Evolutionary conservation across 139 green algal genomes (phyloP).

Genomic region (Pleodorina starrii): DNA sequence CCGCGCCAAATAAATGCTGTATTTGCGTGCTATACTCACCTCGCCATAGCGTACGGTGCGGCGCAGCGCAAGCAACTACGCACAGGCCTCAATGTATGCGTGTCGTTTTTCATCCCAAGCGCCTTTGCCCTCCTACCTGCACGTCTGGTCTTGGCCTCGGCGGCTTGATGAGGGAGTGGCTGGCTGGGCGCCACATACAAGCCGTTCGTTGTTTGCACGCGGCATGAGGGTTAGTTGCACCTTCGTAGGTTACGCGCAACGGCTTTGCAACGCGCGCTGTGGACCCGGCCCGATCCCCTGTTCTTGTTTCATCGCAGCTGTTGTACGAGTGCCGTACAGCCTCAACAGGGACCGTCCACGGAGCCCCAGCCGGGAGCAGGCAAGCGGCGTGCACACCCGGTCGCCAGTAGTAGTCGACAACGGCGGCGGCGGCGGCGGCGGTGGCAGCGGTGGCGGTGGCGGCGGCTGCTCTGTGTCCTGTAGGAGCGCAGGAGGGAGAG

Average conservation of each 20-base stretch:
- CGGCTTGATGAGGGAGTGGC: too few relatives aligned
- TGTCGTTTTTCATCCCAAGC: neutral
- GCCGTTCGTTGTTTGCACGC: too few relatives aligned
- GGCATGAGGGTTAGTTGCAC: too few relatives aligned
- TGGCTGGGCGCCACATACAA: too few relatives aligned
- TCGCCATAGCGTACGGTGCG: neutral
- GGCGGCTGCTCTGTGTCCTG: too few relatives aligned
- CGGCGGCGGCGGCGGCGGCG: too few relatives aligned
- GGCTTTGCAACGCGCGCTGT: too few relatives aligned
- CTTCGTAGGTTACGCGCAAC: too few relatives aligned
- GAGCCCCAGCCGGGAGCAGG: neutral
- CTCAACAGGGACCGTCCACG: neutral
- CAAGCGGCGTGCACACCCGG: neutral
- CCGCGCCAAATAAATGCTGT: neutral
- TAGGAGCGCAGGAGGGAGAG: too few relatives aligned
- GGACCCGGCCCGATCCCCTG: too few relatives aligned
- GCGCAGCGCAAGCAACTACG: neutral
- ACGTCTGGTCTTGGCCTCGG: too few relatives aligned
- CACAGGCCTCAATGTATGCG: neutral
- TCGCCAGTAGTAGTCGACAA: neutral
- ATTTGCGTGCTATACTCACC: neutral
- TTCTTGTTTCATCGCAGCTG: neutral
- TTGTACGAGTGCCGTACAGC: neutral
- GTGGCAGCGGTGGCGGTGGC: neutral
- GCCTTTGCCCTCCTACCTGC: too few relatives aligned